A percentile compares a stretch with the other conserved stretches of the same genome.
Evolutionary conservation across 2,329 filamentous ascomycete genomes (phyloP).

Genomic region (Lecanicillium sp.): DNA sequence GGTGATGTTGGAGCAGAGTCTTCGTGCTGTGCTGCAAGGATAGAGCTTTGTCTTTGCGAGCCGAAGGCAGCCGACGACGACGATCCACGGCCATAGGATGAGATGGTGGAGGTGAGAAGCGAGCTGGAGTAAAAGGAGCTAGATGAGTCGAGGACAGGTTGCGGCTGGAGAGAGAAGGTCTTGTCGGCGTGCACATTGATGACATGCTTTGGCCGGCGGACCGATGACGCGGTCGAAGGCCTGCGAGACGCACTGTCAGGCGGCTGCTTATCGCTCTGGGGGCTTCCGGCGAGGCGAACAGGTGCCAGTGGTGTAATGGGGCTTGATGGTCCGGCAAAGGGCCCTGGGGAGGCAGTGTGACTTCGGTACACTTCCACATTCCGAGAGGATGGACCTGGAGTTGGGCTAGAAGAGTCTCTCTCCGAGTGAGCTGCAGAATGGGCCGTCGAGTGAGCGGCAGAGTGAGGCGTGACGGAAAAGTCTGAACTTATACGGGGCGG

Average conservation of each 20-base stretch:
- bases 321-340: neutral
- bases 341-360: constrained; percentile 3
- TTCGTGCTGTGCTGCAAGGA: constrained; percentile 40
- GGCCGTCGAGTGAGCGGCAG: too few species aligned
- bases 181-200: constrained; percentile 49
- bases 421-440: neutral
- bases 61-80: constrained; percentile 37
- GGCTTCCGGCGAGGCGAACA: neutral
- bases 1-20: constrained; percentile 17
- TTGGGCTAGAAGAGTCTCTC: neutral
- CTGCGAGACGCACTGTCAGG: constrained; percentile 11
- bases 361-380: constrained; percentile 4
- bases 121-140: constrained; percentile 27
- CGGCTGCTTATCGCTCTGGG: neutral
- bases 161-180: constrained; percentile 45
- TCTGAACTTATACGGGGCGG: constrained; percentile 27
- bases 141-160: constrained; percentile 21
- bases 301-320: constrained; percentile 2
- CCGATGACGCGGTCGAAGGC: constrained; percentile 18
- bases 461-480: too few species aligned
- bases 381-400: neutral
- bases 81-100: constrained; percentile 38
- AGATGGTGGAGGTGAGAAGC: constrained; percentile 36
- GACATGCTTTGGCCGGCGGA: constrained; percentile 23
- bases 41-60: constrained; percentile 40